phyloP scores from a whole-genome alignment of 371 early-diverging fungal species.

The Mucor velutinosus region DNA sequence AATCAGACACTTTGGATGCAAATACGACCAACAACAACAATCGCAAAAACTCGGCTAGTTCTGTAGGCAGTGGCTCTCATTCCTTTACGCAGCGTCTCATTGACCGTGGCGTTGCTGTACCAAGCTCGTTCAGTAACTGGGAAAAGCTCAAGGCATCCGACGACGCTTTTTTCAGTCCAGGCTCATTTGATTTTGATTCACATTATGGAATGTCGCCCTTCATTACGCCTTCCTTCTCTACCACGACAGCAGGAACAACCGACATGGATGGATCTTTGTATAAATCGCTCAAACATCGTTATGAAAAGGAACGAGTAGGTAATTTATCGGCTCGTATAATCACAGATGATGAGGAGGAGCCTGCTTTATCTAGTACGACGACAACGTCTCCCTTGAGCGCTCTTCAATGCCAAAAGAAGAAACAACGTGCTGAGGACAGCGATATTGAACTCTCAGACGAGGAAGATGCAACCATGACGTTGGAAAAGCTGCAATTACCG shows the following conservation, averaged over 20 bases:
- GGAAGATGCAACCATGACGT: slow-evolving; percentile 16
- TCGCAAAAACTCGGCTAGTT: slow-evolving; percentile 11
- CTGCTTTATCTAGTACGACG: not conserved
- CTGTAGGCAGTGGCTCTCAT: not conserved
- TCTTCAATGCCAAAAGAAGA: not conserved
- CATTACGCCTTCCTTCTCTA: slow-evolving; percentile 45
- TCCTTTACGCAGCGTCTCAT: slow-evolving; percentile 46
- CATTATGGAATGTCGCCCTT: slow-evolving; percentile 51
- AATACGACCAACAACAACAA: not conserved
- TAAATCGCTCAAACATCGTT: slow-evolving; percentile 39
- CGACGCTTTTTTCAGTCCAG: slow-evolving; percentile 29
- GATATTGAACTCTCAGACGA: slow-evolving; percentile 53
- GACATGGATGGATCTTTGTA: slow-evolving; percentile 20
- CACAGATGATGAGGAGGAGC: slow-evolving; percentile 25
- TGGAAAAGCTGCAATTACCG: slow-evolving; percentile 1
- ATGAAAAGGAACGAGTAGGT: slow-evolving; percentile 29
- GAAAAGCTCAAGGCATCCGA: slow-evolving; percentile 17
- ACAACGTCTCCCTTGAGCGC: not conserved
- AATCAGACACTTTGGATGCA: not conserved
- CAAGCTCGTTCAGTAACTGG: slow-evolving; percentile 37
- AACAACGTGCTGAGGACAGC: slow-evolving; percentile 33
- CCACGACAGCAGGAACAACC: slow-evolving; percentile 15
- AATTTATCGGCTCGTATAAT: not conserved
- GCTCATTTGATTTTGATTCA: slow-evolving; percentile 39
- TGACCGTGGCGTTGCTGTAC: slow-evolving; percentile 47